Evolutionary conservation across 2,329 filamentous ascomycete genomes (phyloP), one percentile per base, ranked within the genome.

Genomic region (Hypomyces perniciosus): DNA sequence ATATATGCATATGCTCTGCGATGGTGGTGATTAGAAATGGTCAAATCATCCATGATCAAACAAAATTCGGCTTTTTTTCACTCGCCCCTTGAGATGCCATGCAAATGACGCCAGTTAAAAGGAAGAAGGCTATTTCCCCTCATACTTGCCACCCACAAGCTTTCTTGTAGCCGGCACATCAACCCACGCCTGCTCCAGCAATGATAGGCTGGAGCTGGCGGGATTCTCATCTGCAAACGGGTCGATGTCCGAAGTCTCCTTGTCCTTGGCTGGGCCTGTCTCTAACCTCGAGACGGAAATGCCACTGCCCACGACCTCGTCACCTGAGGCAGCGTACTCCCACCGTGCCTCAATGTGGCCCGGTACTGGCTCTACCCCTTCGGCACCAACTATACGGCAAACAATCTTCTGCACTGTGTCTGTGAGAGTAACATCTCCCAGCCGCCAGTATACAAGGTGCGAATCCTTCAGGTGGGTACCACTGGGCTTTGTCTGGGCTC

Each of bases 291-390:
- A 81, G 48, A 90, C 73, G 4, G 81, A 84, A 50, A 96, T 79
- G 8, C 83, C 83, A 57, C 82, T 86, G 4, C 67, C 67, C 1
- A 79, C 59, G 0, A 56, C 69, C 37, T 78, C 65, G 8, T 66
- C 73, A 2, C 73, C 77, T 0, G 63, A 51, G 2, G 71, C 62
- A 26, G 53, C 62, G 53, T 74, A 72, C 65, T 96, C 90, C 83
- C 91, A 96, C 50, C 85, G 77, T 1, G 88, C 88, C 66, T 99
- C 92, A 7, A 95, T 79, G 48, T 81, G 83, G 0, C 90, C 90
- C 5, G 87, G 81, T 56, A 81, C 83, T 0, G 88, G 84, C 59
- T 82, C 82, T 46, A 81, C 76, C 27, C 81, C 81, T 33, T 91
- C 85, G 0, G 88, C 88, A 27, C 85, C 77, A 8, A 79, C 73